A percentile compares a stretch with the other conserved stretches of the same genome.
Conservation (phyloP, 2,329 filamentous ascomycete species). For the Chrysoporthe puriensis region DNA sequence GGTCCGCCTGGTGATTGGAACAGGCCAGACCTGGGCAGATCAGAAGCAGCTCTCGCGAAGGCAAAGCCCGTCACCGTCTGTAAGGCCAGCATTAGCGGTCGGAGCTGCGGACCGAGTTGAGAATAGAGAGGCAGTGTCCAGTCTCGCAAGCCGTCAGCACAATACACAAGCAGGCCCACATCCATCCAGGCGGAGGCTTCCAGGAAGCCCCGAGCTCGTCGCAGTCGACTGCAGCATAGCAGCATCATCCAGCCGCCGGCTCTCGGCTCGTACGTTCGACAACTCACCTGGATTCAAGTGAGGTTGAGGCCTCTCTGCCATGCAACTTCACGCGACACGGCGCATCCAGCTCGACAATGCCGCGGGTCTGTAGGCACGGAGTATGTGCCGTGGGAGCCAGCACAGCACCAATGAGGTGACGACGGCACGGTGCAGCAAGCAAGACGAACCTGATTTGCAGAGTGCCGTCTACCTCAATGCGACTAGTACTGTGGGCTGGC, state of each 20-base stretch:
- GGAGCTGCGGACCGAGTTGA: slow-evolving; percentile 1
- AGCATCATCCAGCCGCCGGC: too few relatives aligned
- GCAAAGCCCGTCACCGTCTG: neutral
- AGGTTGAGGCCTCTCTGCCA: neutral
- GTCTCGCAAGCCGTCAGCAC: neutral
- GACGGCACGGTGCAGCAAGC: neutral
- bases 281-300: neutral
- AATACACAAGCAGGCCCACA: neutral
- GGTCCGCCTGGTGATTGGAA: neutral
- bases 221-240: neutral
- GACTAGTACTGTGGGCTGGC: neutral
- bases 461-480: neutral
- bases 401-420: neutral
- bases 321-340: neutral
- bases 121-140: neutral
- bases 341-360: neutral
- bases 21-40: neutral
- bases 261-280: neutral
- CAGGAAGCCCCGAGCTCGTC: neutral
- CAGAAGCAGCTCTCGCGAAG: neutral
- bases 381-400: neutral
- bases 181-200: neutral
- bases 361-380: neutral
- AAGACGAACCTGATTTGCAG: neutral
- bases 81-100: neutral